Conservation (phyloP, 305 asterid species). For the Fraxinus paxiana region DNA sequence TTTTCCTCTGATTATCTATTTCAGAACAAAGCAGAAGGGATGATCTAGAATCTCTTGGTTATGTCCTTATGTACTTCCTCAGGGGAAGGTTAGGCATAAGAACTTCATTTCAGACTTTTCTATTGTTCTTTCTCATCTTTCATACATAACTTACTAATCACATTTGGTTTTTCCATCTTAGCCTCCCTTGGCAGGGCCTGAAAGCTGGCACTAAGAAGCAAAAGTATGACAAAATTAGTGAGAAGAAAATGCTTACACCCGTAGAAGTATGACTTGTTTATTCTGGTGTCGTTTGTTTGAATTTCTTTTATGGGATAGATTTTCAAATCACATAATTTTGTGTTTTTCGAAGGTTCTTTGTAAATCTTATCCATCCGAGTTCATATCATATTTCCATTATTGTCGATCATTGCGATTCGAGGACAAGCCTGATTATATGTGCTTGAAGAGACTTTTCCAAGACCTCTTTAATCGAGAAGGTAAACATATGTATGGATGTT, state of each 20-base stretch:
- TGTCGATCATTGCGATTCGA: conserved; percentile 80
- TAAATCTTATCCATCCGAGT: conserved; percentile 73
- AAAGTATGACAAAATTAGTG: conserved; percentile 80
- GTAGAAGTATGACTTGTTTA: conserved; percentile 49
- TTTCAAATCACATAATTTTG: background rate
- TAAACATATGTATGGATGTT: conserved; percentile 15
- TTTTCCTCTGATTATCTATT: conserved; percentile 12
- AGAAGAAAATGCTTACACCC: conserved; percentile 83
- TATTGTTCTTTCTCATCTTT: background rate
- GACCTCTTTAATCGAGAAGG: conserved; percentile 82
- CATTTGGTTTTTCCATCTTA: conserved; percentile 23
- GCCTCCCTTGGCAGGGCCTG: conserved; percentile 92
- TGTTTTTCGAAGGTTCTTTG: conserved; percentile 53
- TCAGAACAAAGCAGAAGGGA: conserved; percentile 90
- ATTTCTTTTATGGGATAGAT: background rate
- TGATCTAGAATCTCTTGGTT: conserved; percentile 80
- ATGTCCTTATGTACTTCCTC: conserved; percentile 80
- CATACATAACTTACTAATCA: conserved; percentile 7
- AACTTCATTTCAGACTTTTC: background rate
- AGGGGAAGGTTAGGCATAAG: conserved; percentile 57
- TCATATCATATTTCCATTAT: conserved; percentile 67
- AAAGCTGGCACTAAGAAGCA: conserved; percentile 82
- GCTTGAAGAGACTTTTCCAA: conserved; percentile 76
- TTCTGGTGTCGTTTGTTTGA: background rate
- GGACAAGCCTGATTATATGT: conserved; percentile 83